Conservation (phyloP, 768 basidiomycete genomes). For the Tulasnella sp. region DNA sequence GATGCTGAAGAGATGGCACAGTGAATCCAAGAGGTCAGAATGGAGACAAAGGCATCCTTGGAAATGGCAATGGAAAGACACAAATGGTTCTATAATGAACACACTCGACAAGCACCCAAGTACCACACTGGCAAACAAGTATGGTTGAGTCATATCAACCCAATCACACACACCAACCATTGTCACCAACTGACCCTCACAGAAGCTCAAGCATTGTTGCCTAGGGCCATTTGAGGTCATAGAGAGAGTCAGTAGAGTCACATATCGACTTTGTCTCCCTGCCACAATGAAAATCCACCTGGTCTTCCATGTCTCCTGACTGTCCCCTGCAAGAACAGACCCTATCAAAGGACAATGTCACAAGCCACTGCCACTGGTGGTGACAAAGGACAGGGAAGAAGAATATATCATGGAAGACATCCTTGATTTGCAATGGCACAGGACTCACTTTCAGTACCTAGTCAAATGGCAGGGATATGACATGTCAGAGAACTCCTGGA, state of each 20-base stretch:
- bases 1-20: background rate
- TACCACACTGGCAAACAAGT: background rate
- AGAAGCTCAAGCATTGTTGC: background rate
- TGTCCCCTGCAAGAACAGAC: background rate
- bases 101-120: background rate
- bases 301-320: background rate
- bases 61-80: background rate
- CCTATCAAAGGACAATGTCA: background rate
- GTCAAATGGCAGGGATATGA: slow-evolving; percentile 26
- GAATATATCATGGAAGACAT: slow-evolving; percentile 22
- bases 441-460: slow-evolving; percentile 21
- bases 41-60: background rate
- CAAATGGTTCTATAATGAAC: background rate
- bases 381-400: slow-evolving; percentile 16
- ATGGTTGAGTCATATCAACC: no score
- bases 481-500: no score
- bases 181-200: background rate
- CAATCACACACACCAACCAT: no score
- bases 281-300: background rate
- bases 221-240: background rate
- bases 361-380: slow-evolving; percentile 5
- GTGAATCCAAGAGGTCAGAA: background rate
- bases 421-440: slow-evolving; percentile 13
- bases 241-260: background rate
- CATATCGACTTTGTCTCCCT: background rate